A percentile compares a stretch with the other conserved stretches of the same genome.
These are phyloP conservation scores for Anthracocystis walkeri DNA, from an alignment of 1,284 basidiomycete species.

Conservation along the genomic window DNA sequence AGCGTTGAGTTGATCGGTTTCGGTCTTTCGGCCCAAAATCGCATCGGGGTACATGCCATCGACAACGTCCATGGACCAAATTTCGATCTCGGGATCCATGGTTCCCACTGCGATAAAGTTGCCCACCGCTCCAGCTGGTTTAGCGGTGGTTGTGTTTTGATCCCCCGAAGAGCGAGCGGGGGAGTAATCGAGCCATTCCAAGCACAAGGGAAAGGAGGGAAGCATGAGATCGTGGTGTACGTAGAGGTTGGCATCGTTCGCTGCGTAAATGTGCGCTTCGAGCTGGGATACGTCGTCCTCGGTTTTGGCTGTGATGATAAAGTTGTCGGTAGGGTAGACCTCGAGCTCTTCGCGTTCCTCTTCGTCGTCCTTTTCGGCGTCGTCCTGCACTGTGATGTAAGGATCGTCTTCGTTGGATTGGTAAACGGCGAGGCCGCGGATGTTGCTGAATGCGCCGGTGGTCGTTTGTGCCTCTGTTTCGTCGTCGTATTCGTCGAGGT, in stretches of 20 bases:
- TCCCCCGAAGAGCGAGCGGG: conserved; percentile 72
- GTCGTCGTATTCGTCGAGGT: conserved; percentile 89
- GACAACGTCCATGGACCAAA: conserved; percentile 94
- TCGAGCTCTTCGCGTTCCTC: conserved; percentile 91
- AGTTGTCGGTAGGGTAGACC: conserved; percentile 88
- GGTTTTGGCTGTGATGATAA: conserved; percentile 92
- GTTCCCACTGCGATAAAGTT: conserved; percentile 97
- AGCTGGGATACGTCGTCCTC: conserved; percentile 96
- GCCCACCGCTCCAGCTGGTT: conserved; percentile 74
- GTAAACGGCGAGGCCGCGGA: conserved; percentile 94
- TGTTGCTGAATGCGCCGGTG: conserved; percentile 90
- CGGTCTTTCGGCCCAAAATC: conserved; percentile 84
- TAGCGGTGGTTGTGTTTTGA: conserved; percentile 29
- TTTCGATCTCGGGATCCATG: conserved; percentile 97
- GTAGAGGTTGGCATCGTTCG: conserved; percentile 78
- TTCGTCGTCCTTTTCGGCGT: conserved; percentile 75
- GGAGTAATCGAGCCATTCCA: conserved; percentile 98
- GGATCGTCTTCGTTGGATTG: conserved; percentile 93
- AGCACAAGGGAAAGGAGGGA: conserved; percentile 95
- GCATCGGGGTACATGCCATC: conserved; percentile 94
- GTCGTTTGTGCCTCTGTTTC: conserved; percentile 68
- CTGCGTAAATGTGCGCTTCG: conserved; percentile 73
- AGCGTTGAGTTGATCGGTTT: conserved; percentile 53
- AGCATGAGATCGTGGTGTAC: conserved; percentile 98
- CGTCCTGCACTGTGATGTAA: conserved; percentile 93